Percentiles rank a stretch among this genome's conserved stretches.
Evolutionary conservation across 768 basidiomycete species (phyloP).

Genomic region (Hypsizygus marmoreus): DNA sequence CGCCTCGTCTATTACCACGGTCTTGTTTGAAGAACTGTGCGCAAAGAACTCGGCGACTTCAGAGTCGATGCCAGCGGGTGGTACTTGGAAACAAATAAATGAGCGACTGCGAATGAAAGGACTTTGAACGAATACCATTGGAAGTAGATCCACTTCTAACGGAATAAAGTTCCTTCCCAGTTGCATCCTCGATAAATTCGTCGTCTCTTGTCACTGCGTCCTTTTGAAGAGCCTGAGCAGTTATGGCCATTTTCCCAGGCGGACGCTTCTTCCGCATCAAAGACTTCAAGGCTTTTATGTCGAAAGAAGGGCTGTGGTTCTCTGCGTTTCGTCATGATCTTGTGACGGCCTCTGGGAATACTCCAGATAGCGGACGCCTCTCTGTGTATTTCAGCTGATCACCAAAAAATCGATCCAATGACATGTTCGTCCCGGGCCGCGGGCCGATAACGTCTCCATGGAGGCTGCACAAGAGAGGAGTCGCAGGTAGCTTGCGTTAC

Average conservation of each 20-base stretch:
- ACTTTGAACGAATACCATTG: conserved; percentile 5
- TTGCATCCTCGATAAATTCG: conserved; percentile 21
- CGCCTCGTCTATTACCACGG: conserved; percentile 40
- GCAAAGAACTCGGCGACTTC: conserved; percentile 49
- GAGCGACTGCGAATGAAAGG: neutral
- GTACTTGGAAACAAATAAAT: conserved; percentile 11
- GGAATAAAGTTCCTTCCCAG: conserved; percentile 35
- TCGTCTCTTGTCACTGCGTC: neutral
- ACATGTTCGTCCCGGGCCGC: conserved; percentile 13
- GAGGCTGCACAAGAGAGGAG: too few species aligned
- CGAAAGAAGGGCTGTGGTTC: conserved; percentile 2
- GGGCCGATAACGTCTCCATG: conserved; percentile 10
- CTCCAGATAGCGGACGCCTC: too few species aligned
- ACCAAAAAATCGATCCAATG: conserved; percentile 5
- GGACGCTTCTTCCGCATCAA: conserved; percentile 4
- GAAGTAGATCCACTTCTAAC: conserved; percentile 30
- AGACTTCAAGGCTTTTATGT: conserved; percentile 14
- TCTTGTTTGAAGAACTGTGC: conserved; percentile 22
- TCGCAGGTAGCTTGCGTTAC: too few species aligned
- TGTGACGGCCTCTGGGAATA: conserved; percentile 14
- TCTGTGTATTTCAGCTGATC: too few species aligned
- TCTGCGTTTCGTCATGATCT: conserved; percentile 7
- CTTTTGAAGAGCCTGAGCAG: conserved; percentile 11
- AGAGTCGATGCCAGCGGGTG: conserved; percentile 39
- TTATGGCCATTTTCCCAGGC: conserved; percentile 10